These are phyloP conservation scores for Arabidopsis arenosa DNA, from an alignment of 345 rosid species.

Conservation along the genomic window DNA sequence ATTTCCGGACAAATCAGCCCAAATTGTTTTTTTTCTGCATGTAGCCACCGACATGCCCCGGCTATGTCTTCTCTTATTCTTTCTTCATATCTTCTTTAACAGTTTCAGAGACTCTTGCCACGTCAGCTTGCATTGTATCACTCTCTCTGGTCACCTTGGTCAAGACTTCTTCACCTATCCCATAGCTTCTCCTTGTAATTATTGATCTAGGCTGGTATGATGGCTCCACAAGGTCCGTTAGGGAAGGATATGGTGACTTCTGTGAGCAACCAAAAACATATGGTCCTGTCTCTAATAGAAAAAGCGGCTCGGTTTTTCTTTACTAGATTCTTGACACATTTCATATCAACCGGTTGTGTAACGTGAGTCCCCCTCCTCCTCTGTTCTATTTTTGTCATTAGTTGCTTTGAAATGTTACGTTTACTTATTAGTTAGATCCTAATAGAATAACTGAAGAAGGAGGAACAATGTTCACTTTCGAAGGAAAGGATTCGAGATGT, in stretches of 20 bases:
- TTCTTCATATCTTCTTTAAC: too few relatives aligned
- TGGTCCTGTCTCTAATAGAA: slow-evolving; percentile 74
- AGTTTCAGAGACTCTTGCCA: too few relatives aligned
- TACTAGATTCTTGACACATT: slow-evolving; percentile 67
- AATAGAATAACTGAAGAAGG: slow-evolving; percentile 67
- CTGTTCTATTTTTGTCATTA: background rate
- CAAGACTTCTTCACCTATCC: too few relatives aligned
- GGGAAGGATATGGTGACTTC: slow-evolving; percentile 47
- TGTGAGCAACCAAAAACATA: slow-evolving; percentile 36
- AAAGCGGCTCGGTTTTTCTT: slow-evolving; percentile 68
- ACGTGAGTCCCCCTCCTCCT: slow-evolving; percentile 46
- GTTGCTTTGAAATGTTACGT: background rate
- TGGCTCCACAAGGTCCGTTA: slow-evolving; percentile 62
- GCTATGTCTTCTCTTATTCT: too few relatives aligned
- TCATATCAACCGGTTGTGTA: slow-evolving; percentile 64
- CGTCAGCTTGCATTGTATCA: too few relatives aligned
- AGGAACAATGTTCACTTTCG: slow-evolving; percentile 63
- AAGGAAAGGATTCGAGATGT: slow-evolving; percentile 55
- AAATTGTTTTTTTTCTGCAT: too few relatives aligned
- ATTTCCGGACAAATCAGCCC: too few relatives aligned
- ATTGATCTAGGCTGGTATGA: slow-evolving; percentile 9
- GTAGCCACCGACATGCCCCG: too few relatives aligned
- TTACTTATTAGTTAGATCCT: background rate
- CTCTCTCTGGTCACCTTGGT: too few relatives aligned
- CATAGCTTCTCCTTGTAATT: too few relatives aligned